Conservation (phyloP, 2,329 filamentous ascomycete genomes). For the Cladorrhinum sp. region DNA sequence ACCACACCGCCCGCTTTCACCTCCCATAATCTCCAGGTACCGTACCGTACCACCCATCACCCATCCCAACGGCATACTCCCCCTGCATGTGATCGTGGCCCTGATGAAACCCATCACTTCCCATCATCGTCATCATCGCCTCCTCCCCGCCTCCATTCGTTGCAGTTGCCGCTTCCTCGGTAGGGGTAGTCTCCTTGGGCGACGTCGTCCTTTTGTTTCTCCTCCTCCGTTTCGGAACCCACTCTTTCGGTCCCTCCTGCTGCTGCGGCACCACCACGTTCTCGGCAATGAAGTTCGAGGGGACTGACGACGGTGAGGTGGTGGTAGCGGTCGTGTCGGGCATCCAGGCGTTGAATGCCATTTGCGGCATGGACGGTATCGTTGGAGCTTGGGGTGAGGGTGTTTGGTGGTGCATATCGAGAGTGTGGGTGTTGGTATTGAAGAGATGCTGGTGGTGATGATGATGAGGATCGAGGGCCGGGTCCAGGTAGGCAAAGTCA, state of each 20-base stretch:
- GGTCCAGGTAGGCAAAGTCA: slow-evolving; percentile 19
- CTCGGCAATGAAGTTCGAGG: slow-evolving; percentile 16
- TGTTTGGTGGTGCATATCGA: too few species aligned
- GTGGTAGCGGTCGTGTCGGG: neutral
- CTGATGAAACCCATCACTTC: neutral
- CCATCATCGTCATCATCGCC: neutral
- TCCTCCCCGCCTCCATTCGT: neutral
- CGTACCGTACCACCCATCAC: neutral
- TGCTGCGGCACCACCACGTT: neutral
- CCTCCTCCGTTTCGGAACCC: slow-evolving; percentile 22
- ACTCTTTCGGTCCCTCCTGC: slow-evolving; percentile 18
- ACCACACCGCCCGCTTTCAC: too few species aligned
- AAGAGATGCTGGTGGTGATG: neutral
- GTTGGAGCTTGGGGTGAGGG: neutral
- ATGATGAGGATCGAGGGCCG: slow-evolving; percentile 12
- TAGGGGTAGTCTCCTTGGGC: neutral
- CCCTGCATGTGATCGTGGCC: neutral
- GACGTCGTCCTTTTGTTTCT: slow-evolving; percentile 9
- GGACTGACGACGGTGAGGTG: slow-evolving; percentile 1
- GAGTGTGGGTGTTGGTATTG: too few species aligned
- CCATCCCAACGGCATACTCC: neutral
- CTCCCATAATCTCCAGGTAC: too few species aligned
- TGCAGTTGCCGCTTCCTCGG: neutral
- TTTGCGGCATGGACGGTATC: neutral
- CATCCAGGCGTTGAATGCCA: slow-evolving; percentile 6